These are phyloP conservation scores for Leptographium flavum DNA, from an alignment of 2,329 filamentous ascomycete genomes.

Conservation along the genomic window DNA sequence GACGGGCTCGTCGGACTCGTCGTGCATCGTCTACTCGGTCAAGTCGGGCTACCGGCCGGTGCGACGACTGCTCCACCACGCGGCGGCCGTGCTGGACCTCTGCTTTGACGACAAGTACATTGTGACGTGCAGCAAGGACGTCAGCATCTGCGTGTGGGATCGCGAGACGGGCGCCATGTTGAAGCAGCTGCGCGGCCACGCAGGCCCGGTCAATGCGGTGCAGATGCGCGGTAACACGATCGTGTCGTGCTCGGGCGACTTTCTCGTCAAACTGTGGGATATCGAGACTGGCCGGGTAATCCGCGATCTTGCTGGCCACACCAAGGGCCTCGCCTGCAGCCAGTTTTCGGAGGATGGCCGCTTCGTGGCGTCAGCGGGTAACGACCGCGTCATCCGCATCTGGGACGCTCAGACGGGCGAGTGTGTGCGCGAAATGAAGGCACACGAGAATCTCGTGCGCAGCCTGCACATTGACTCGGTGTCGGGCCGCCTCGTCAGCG, in stretches of 20 bases:
- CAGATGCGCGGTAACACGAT: conserved; percentile 87
- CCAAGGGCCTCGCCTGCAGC: conserved; percentile 85
- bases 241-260: conserved; percentile 88
- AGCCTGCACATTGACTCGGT: conserved; percentile 81
- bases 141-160: conserved; percentile 89
- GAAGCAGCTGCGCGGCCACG: conserved; percentile 70
- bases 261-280: conserved; percentile 90
- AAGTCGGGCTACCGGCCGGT: conserved; percentile 66
- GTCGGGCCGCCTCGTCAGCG: conserved; percentile 76
- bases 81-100: conserved; percentile 81
- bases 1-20: conserved; percentile 84
- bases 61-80: conserved; percentile 62
- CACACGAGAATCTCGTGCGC: conserved; percentile 75
- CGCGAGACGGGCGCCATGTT: conserved; percentile 62
- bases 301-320: conserved; percentile 80
- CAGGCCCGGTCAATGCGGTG: conserved; percentile 89
- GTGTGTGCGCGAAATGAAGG: conserved; percentile 64
- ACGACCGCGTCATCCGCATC: conserved; percentile 89
- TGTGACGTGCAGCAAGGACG: conserved; percentile 93
- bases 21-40: conserved; percentile 84
- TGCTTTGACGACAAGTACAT: conserved; percentile 88
- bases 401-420: conserved; percentile 89
- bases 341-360: conserved; percentile 94
- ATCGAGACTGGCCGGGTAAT: conserved; percentile 77
- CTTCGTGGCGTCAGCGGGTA: conserved; percentile 85